Conservation (phyloP, 768 basidiomycete genomes). For the Termitomyces sp. region DNA sequence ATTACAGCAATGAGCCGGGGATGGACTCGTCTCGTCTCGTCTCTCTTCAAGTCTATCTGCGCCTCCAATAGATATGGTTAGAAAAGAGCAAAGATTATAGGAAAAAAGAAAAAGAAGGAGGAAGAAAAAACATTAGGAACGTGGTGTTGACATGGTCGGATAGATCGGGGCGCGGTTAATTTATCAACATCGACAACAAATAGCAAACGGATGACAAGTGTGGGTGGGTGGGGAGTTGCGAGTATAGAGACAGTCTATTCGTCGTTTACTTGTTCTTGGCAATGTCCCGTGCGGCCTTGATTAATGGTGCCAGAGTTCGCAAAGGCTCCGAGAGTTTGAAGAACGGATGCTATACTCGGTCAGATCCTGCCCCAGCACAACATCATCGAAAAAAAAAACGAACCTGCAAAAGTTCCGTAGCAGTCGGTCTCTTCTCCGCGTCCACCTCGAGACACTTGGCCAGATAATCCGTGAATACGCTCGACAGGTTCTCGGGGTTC, state of each 20-base stretch:
- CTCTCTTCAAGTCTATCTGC: background rate
- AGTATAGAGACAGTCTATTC: no score
- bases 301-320: slow-evolving; percentile 79
- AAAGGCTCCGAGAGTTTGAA: slow-evolving; percentile 86
- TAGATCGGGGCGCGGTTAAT: background rate
- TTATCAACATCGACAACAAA: background rate
- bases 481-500: slow-evolving; percentile 71
- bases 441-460: slow-evolving; percentile 89
- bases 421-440: slow-evolving; percentile 88
- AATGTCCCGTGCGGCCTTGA: slow-evolving; percentile 88
- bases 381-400: slow-evolving; percentile 13
- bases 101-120: no score
- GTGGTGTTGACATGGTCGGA: background rate
- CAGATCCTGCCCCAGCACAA: no score
- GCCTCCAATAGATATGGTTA: slow-evolving; percentile 2
- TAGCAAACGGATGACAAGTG: background rate
- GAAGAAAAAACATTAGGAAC: background rate
- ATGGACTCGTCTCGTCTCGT: background rate
- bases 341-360: slow-evolving; percentile 65
- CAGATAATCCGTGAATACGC: slow-evolving; percentile 87
- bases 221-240: background rate
- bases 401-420: slow-evolving; percentile 75
- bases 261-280: slow-evolving; percentile 50
- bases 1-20: background rate
- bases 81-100: background rate